These are phyloP conservation scores for Penicillium chermesinum DNA, from an alignment of 495 filamentous ascomycete species.

Conservation along the genomic window DNA sequence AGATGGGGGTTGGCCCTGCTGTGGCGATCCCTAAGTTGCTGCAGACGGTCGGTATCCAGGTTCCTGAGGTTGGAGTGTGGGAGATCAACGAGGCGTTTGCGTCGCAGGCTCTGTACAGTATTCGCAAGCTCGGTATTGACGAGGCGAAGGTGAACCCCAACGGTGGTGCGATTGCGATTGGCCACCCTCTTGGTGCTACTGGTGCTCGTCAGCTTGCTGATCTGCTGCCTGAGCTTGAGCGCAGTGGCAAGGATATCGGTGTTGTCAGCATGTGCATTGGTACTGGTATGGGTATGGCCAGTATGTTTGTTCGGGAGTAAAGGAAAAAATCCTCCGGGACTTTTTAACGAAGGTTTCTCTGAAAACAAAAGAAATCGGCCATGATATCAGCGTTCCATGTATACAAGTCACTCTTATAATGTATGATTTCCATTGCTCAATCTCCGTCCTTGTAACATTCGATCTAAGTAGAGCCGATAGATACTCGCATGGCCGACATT, in stretches of 20 bases:
- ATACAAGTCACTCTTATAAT: slow-evolving; percentile 22
- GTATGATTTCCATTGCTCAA: slow-evolving; percentile 2
- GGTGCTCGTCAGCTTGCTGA: slow-evolving; percentile 78
- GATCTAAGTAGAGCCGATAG: no score
- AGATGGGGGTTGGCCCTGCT: slow-evolving; percentile 90
- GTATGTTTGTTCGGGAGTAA: slow-evolving; percentile 78
- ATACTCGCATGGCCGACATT: no score
- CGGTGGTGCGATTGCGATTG: slow-evolving; percentile 88
- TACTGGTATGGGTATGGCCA: slow-evolving; percentile 90
- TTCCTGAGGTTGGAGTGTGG: slow-evolving; percentile 76
- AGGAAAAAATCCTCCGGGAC: slow-evolving; percentile 1
- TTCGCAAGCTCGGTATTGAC: slow-evolving; percentile 66
- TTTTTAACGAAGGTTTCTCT: slow-evolving; percentile 10
- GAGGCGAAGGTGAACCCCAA: slow-evolving; percentile 77
- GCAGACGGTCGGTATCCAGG: slow-evolving; percentile 54
- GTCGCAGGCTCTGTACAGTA: slow-evolving; percentile 77
- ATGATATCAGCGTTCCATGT: slow-evolving; percentile 29
- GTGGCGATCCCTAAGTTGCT: slow-evolving; percentile 80
- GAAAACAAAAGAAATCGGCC: no score
- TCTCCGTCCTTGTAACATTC: neutral
- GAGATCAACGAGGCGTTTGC: slow-evolving; percentile 98
- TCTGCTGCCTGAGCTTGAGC: slow-evolving; percentile 61
- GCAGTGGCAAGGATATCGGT: slow-evolving; percentile 60
- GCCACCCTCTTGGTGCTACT: slow-evolving; percentile 89
- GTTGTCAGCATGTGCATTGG: slow-evolving; percentile 87